Base-by-base conservation (phyloP, 768 basidiomycete genomes). In the Hygrophoropsis aurantiaca region DNA sequence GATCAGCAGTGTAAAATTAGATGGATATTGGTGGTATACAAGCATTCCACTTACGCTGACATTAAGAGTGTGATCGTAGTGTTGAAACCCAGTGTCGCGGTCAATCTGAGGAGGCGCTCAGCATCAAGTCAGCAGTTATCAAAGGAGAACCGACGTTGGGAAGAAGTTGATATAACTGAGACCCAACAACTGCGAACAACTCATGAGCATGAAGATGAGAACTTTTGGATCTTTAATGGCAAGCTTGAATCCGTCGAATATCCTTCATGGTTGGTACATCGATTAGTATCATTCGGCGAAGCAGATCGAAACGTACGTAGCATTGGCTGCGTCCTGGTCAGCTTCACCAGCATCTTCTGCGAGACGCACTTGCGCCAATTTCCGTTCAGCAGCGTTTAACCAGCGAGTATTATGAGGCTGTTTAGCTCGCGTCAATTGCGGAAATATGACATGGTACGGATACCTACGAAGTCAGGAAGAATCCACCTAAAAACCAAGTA, bases 281-380 rank as follows among this genome's bases (percentile, higher is more conserved):
- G n/a, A n/a, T n/a, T n/a, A n/a, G n/a, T n/a, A n/a, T n/a, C n/a
- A n/a, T n/a, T 44, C 18, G 39, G 26, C 8, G 23, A 35, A 25
- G 9, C 19, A 19, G 32, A 43, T n/a, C n/a, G n/a, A n/a, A n/a
- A 53, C 60, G 32, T 32, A 60, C 57, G 54, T 56, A 1, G 48
- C 16, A 11, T 57, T n/a, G 0, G 27, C 24, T 1, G 49, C 30
- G 53, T 85, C 81, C 55, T 74, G 66, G 54, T 85, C 84, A 0
- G 82, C 83, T 60, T 85, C 82, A 3, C 84, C 82, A 7, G 78
- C 78, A 55, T 85, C 84, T 59, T 86, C 83, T 0, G 84, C 79
- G 7, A 85, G 71, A 11, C 84, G 79, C n/a, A 74, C 79, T 66
- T 82, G 83, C 4, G 80, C 83, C 26, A 86, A 69, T n/a, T 72